These are phyloP conservation scores for Zopfochytrium polystomum DNA, from an alignment of 371 early-diverging fungal species.

Conservation along the genomic window DNA sequence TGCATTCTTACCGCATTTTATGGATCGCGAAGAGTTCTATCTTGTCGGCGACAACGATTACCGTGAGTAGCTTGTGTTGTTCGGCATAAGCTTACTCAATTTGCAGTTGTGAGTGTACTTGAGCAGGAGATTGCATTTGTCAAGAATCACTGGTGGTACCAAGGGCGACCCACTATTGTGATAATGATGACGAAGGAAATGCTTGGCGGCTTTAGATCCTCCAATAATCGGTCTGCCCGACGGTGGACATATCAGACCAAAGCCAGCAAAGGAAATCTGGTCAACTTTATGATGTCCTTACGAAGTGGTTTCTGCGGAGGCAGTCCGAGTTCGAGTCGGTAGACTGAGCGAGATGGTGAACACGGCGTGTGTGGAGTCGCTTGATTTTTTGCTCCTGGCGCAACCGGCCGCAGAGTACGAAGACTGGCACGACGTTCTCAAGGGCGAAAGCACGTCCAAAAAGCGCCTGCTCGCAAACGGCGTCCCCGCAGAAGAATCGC, in stretches of 20 bases:
- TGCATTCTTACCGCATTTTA: slow-evolving; percentile 83
- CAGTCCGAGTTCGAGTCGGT: slow-evolving; percentile 67
- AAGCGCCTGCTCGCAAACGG: slow-evolving; percentile 8
- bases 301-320: slow-evolving; percentile 67
- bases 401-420: slow-evolving; percentile 54
- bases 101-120: slow-evolving; percentile 59
- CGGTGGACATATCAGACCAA: slow-evolving; percentile 31
- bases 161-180: slow-evolving; percentile 81
- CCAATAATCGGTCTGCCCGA: slow-evolving; percentile 1
- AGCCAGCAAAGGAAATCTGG: slow-evolving; percentile 57
- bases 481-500: background rate
- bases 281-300: slow-evolving; percentile 82
- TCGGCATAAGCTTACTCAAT: background rate
- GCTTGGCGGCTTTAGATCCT: slow-evolving; percentile 57
- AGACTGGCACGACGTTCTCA: slow-evolving; percentile 67
- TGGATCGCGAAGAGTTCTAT: slow-evolving; percentile 86
- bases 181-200: slow-evolving; percentile 75
- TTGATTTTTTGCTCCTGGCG: slow-evolving; percentile 72
- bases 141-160: slow-evolving; percentile 68
- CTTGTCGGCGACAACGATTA: slow-evolving; percentile 80
- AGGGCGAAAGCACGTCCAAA: slow-evolving; percentile 32
- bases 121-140: slow-evolving; percentile 78
- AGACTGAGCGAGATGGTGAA: slow-evolving; percentile 71
- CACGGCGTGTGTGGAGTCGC: slow-evolving; percentile 74
- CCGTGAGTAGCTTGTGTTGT: slow-evolving; percentile 14